Evolutionary conservation across 495 filamentous ascomycete genomes (phyloP).

Genomic region (Daldinia concentrica): DNA sequence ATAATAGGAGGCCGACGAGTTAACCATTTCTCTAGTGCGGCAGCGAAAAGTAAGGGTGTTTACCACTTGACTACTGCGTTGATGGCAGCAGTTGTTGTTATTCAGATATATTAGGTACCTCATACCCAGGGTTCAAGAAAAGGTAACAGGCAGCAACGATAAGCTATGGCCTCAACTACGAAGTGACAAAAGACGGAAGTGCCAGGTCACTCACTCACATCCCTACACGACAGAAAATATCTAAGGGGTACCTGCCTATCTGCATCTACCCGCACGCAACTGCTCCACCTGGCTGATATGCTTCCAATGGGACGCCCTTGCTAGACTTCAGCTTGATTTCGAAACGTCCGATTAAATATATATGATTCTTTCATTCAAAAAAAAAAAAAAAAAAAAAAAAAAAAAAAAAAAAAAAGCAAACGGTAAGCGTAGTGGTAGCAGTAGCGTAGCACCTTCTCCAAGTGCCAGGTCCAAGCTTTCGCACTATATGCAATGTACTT

Average conservation of each 20-base stretch:
- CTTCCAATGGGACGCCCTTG: conserved; percentile 13
- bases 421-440: neutral
- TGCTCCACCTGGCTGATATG: conserved; percentile 18
- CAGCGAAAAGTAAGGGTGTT: neutral
- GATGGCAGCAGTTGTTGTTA: neutral
- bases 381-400: neutral
- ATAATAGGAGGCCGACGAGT: conserved; percentile 43
- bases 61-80: conserved; percentile 6
- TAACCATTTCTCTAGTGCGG: conserved; percentile 44
- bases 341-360: conserved; percentile 6
- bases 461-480: neutral
- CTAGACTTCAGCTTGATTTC: conserved; percentile 9
- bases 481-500: neutral
- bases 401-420: conserved; percentile 8
- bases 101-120: conserved; percentile 18
- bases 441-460: neutral
- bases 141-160: no score
- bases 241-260: conserved; percentile 2
- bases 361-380: neutral
- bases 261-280: conserved; percentile 30
- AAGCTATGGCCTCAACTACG: neutral
- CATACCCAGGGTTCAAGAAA: neutral
- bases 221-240: conserved; percentile 3
- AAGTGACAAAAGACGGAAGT: neutral
- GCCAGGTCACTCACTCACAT: conserved; percentile 6